A percentile compares a stretch with the other conserved stretches of the same genome.
Evolutionary conservation across 257 asterid genomes (phyloP).

Genomic region (Solanum peruvianum): DNA sequence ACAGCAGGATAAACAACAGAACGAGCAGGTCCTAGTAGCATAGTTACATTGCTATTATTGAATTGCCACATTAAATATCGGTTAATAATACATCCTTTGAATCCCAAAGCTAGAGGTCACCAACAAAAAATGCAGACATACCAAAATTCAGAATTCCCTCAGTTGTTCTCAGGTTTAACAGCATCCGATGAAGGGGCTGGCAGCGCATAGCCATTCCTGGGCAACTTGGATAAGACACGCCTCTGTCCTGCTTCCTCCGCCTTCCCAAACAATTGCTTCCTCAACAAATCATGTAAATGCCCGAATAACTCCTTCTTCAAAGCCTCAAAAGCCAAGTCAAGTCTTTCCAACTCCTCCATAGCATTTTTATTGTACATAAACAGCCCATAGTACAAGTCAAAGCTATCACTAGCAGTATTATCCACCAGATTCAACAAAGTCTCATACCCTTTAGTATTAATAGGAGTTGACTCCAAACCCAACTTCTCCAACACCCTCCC

Average conservation of each 20-base stretch:
- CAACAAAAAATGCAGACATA: background rate
- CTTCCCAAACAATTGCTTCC: constrained; percentile 71
- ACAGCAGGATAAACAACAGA: background rate
- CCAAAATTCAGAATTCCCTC: constrained; percentile 4
- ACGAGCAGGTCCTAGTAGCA: background rate
- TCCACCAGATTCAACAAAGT: constrained; percentile 65
- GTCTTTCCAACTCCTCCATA: constrained; percentile 64
- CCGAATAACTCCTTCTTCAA: constrained; percentile 73
- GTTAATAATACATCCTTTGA: background rate
- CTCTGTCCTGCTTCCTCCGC: constrained; percentile 30
- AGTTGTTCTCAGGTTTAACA: background rate
- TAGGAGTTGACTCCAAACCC: constrained; percentile 48
- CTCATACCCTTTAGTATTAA: constrained; percentile 76
- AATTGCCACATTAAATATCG: background rate
- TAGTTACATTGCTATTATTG: background rate
- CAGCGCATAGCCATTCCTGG: constrained; percentile 33
- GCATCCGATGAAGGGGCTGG: constrained; percentile 35
- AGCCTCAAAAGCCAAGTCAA: constrained; percentile 67
- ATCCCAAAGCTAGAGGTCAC: background rate
- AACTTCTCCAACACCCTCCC: constrained; percentile 75
- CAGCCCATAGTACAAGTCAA: constrained; percentile 70
- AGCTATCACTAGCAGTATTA: constrained; percentile 69
- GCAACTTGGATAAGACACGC: constrained; percentile 37
- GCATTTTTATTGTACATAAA: constrained; percentile 74
- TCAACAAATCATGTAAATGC: constrained; percentile 54